These are phyloP conservation scores for Sextonia rubra DNA, from an alignment of 164 flowering plant species.

Conservation along the genomic window DNA sequence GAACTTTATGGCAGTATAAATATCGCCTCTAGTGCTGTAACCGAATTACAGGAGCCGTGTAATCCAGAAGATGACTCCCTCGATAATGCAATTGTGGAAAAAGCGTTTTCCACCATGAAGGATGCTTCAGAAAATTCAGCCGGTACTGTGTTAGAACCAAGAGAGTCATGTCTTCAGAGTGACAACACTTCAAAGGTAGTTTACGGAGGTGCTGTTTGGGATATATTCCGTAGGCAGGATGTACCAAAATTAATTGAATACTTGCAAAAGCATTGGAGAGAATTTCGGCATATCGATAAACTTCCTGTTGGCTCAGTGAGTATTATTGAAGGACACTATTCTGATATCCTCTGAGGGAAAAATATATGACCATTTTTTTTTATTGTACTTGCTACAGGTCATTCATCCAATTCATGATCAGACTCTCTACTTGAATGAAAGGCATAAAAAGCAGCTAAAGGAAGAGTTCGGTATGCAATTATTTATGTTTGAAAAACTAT, in stretches of 20 bases:
- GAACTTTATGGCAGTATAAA: conserved; percentile 14
- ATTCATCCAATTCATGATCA: conserved; percentile 85
- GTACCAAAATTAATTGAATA: conserved; percentile 61
- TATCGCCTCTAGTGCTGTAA: conserved; percentile 1
- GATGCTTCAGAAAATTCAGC: conserved; percentile 3
- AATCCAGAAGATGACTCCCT: conserved; percentile 11
- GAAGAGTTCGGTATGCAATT: conserved; percentile 58
- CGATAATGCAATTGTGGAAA: conserved; percentile 2
- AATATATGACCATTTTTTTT: not conserved
- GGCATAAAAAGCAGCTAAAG: conserved; percentile 67
- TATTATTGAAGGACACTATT: conserved; percentile 7
- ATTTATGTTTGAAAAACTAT: not conserved
- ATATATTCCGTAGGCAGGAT: conserved; percentile 80
- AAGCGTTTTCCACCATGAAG: conserved; percentile 1
- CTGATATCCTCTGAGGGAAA: not conserved
- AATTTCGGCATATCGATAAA: conserved; percentile 54
- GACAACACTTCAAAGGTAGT: conserved; percentile 12
- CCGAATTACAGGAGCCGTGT: conserved; percentile 4
- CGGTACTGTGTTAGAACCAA: conserved; percentile 8
- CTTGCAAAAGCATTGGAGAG: conserved; percentile 51
- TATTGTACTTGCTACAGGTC: conserved; percentile 41
- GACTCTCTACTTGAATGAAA: conserved; percentile 53
- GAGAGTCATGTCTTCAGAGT: conserved; percentile 2
- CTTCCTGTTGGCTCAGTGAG: conserved; percentile 51
- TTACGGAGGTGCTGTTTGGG: conserved; percentile 82